Percentiles rank a stretch among this genome's conserved stretches.
These are phyloP conservation scores for Colletotrichum sp. DNA, from an alignment of 2,329 filamentous ascomycete species.

Conservation along the genomic window DNA sequence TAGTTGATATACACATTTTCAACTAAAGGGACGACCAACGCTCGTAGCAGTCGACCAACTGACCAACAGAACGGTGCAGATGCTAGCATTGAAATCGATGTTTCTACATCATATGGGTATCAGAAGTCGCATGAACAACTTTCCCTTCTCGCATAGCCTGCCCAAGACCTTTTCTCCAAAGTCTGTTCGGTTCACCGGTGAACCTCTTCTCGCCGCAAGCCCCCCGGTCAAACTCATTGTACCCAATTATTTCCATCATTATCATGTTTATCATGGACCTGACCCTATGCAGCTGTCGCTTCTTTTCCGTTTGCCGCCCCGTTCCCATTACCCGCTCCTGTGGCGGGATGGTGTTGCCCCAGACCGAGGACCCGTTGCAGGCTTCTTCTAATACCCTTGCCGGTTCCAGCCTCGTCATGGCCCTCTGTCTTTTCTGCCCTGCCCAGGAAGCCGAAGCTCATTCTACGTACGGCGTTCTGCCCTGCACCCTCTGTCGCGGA, in stretches of 20 bases:
- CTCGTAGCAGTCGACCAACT: background rate
- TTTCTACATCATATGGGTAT: background rate
- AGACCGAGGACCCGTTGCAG: conserved; percentile 51
- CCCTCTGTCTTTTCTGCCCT: conserved; percentile 37
- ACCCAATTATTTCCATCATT: background rate
- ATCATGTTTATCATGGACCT: background rate
- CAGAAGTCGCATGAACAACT: background rate
- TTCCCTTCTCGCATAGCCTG: background rate
- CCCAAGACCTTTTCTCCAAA: background rate
- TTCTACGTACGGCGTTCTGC: conserved; percentile 39
- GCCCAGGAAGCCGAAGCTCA: conserved; percentile 54
- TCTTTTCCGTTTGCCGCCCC: background rate
- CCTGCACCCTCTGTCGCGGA: conserved; percentile 20
- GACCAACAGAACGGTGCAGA: background rate
- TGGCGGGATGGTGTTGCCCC: conserved; percentile 24
- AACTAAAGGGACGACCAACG: background rate
- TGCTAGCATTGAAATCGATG: background rate
- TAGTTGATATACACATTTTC: background rate
- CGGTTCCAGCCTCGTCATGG: conserved; percentile 33
- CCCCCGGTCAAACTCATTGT: background rate
- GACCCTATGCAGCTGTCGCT: background rate
- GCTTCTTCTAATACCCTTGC: conserved; percentile 49
- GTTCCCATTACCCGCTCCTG: background rate
- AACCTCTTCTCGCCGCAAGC: background rate
- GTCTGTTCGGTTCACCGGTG: background rate